Percentiles rank a stretch among this genome's conserved stretches.
phyloP scores from a whole-genome alignment of 2,329 filamentous ascomycete genomes.

The Aspergillus terreus region DNA sequence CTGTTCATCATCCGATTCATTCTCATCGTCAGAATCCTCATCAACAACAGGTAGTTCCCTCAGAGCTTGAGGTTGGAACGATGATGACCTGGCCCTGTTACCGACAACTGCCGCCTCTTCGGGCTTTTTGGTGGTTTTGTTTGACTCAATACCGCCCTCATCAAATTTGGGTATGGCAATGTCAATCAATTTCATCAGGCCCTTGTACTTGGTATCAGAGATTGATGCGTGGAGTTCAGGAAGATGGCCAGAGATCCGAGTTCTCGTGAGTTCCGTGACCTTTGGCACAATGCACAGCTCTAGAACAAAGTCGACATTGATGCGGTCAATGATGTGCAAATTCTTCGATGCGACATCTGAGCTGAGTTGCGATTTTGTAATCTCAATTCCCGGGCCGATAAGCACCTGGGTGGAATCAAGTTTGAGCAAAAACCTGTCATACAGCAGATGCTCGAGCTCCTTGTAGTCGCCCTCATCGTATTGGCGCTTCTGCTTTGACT shows the following conservation, averaged over 20 bases:
- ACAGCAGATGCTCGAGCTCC: slow-evolving; percentile 87
- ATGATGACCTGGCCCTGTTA: slow-evolving; percentile 59
- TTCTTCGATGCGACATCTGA: slow-evolving; percentile 64
- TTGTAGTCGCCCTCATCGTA: slow-evolving; percentile 89
- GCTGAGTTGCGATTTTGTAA: slow-evolving; percentile 77
- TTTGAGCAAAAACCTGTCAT: slow-evolving; percentile 93
- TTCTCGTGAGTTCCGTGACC: slow-evolving; percentile 84
- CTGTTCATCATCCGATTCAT: slow-evolving; percentile 61
- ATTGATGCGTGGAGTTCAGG: slow-evolving; percentile 88
- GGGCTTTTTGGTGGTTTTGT: slow-evolving; percentile 31
- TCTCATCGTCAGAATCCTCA: slow-evolving; percentile 51
- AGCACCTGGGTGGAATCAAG: slow-evolving; percentile 92
- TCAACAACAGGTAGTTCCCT: slow-evolving; percentile 76
- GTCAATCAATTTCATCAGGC: slow-evolving; percentile 90
- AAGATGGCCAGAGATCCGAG: slow-evolving; percentile 85
- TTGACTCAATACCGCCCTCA: slow-evolving; percentile 39
- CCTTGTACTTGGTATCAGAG: slow-evolving; percentile 96
- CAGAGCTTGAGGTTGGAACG: slow-evolving; percentile 69
- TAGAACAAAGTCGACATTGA: slow-evolving; percentile 96
- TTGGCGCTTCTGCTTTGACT: slow-evolving; percentile 80
- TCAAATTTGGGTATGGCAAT: slow-evolving; percentile 86
- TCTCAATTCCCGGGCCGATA: slow-evolving; percentile 88
- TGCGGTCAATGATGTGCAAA: slow-evolving; percentile 89
- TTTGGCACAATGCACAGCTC: slow-evolving; percentile 97
- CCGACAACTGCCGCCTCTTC: slow-evolving; percentile 25